Percentiles rank a stretch among this genome's conserved stretches.
These are phyloP conservation scores for Nemophila menziesii DNA, from an alignment of 257 asterid genomes.

Conservation along the genomic window DNA sequence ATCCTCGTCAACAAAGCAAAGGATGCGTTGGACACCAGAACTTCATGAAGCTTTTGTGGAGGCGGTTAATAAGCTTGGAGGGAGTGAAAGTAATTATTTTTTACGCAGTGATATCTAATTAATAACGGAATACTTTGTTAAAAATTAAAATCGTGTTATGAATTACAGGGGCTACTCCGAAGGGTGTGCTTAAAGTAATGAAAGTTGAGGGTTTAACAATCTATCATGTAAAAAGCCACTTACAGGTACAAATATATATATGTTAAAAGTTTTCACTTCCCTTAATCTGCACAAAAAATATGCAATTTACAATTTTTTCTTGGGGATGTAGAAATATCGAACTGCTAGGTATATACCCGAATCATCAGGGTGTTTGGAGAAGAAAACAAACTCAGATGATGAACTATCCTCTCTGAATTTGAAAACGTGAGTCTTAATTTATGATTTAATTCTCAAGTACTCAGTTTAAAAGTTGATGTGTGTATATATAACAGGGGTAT, in stretches of 20 bases:
- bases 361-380: slow-evolving; percentile 51
- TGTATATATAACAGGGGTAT: slow-evolving; percentile 84
- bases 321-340: slow-evolving; percentile 8
- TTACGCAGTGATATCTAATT: not conserved
- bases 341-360: slow-evolving; percentile 12
- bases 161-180: slow-evolving; percentile 78
- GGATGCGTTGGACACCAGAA: slow-evolving; percentile 94
- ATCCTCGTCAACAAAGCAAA: slow-evolving; percentile 61
- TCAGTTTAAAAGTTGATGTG: not conserved
- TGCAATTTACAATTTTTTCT: slow-evolving; percentile 9
- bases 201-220: slow-evolving; percentile 27
- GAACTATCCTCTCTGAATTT: slow-evolving; percentile 67
- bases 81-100: slow-evolving; percentile 60
- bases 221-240: slow-evolving; percentile 31
- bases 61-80: slow-evolving; percentile 85
- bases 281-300: not conserved
- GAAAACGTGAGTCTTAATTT: slow-evolving; percentile 43
- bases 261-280: slow-evolving; percentile 1
- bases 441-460: not conserved
- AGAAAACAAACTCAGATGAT: slow-evolving; percentile 41
- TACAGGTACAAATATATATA: slow-evolving; percentile 23
- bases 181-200: slow-evolving; percentile 25
- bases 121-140: not conserved
- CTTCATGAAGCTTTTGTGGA: slow-evolving; percentile 84
- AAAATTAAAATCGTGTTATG: slow-evolving; percentile 6